A percentile compares a stretch with the other conserved stretches of the same genome.
Evolutionary conservation across 2,329 filamentous ascomycete species (phyloP).

Genomic region (Bipolaris oryzae): DNA sequence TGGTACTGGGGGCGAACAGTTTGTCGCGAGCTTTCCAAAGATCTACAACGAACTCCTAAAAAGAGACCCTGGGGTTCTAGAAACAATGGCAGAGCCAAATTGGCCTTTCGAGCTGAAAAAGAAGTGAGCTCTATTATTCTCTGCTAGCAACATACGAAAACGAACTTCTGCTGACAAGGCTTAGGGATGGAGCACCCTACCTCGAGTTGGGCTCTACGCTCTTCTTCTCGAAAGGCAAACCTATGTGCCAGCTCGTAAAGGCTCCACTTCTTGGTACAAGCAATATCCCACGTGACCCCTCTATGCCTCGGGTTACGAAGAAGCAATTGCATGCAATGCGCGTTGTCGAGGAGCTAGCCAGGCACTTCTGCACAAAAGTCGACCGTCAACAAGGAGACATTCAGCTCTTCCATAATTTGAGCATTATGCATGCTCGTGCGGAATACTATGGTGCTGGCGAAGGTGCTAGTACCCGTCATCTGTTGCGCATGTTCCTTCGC

Average conservation of each 20-base stretch:
- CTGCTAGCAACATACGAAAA: not conserved
- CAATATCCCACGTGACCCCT: constrained; percentile 37
- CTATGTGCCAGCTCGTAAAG: constrained; percentile 48
- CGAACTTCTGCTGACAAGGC: not conserved
- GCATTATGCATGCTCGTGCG: constrained; percentile 46
- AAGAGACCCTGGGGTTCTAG: constrained; percentile 41
- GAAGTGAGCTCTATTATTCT: constrained; percentile 32
- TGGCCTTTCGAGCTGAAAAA: constrained; percentile 50
- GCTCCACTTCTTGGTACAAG: constrained; percentile 45
- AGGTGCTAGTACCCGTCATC: constrained; percentile 29
- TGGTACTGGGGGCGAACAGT: constrained; percentile 42
- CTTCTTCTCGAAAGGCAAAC: constrained; percentile 44
- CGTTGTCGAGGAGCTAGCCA: constrained; percentile 37
- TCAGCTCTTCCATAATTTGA: constrained; percentile 46
- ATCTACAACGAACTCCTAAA: constrained; percentile 47
- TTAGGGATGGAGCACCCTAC: constrained; percentile 37
- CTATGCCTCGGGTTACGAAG: constrained; percentile 39
- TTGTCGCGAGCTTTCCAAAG: constrained; percentile 39
- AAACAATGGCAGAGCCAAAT: constrained; percentile 41
- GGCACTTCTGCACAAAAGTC: constrained; percentile 36
- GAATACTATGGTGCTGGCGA: constrained; percentile 34
- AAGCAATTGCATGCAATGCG: constrained; percentile 40
- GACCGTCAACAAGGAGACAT: constrained; percentile 46
- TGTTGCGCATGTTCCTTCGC: constrained; percentile 48
- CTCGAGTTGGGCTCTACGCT: constrained; percentile 44